Evolutionary conservation across 495 filamentous ascomycete species (phyloP), one percentile per base, ranked within the genome.

Genomic region (Aspergillus carlsbadensis): DNA sequence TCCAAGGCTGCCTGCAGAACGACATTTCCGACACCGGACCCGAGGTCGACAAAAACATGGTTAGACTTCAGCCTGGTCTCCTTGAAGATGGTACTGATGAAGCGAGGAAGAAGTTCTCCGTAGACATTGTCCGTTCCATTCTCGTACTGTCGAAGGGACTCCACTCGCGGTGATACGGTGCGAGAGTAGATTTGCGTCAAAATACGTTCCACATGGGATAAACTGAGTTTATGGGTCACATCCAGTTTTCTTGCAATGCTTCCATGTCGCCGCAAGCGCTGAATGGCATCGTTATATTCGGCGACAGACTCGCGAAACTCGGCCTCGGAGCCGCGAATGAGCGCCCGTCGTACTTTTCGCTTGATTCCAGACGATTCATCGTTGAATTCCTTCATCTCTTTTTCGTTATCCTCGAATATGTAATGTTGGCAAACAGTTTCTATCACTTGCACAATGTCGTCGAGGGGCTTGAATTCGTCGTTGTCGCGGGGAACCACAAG

Each of bases 1-100:
- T 98, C 89, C 7, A 98, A 81, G 8, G 94, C 94, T 5, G 94
- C 94, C 68, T 98, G 94, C 37, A 98, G 77, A 20, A 93, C 90
- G 3, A 97, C 94, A 69, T 96, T 98, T 5, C 92, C 94, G 24
- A 96, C 94, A 22, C 94, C 94, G 15, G 91, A 96, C 26, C 94
- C 94, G 34, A 98, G 80, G 66, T 98, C 94, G 52, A 98, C 85
- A 65, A 98, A 97, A 1, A 93, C 85, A 54, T 92, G 87, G 29
- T 84, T 81, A 0, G 88, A 89, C 34, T 82, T 91, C 54, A 97
- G 77, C 26, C 82, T 76, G 8, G 89, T 90, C 62, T 95, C 83
- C 50, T 86, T 84, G 64, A 98, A 84, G 44, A 95, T 87, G 42
- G 81, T 83, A 56, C 87, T 87, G 57, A 91, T 82, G 67, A 98